A percentile compares a stretch with the other conserved stretches of the same genome.
These are phyloP conservation scores for Apiotrichum montevideense DNA, from an alignment of 1,284 basidiomycete species.

Conservation along the genomic window DNA sequence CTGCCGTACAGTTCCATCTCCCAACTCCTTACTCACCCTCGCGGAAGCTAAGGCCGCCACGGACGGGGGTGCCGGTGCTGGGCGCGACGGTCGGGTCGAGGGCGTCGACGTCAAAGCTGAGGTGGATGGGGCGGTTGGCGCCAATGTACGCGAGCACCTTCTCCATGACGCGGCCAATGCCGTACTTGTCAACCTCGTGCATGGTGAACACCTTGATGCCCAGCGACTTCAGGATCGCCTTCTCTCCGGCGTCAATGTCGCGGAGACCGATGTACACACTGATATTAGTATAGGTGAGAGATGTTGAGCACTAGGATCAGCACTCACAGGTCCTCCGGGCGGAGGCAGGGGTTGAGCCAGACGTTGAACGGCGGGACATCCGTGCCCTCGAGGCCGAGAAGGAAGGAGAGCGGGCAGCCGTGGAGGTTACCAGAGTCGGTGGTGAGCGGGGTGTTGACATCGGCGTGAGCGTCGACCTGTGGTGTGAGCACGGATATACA, in stretches of 20 bases:
- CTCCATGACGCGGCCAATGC: conserved; percentile 90
- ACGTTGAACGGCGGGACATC: conserved; percentile 55
- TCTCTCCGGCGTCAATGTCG: conserved; percentile 87
- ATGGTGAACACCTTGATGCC: conserved; percentile 93
- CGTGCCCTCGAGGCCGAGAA: conserved; percentile 63
- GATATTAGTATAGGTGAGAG: not conserved
- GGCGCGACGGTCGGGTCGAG: conserved; percentile 90
- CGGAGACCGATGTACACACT: conserved; percentile 83
- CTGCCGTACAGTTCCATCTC: conserved; percentile 12
- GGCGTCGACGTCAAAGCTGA: conserved; percentile 96
- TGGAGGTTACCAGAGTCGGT: conserved; percentile 93
- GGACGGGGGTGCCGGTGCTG: conserved; percentile 60
- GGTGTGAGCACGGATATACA: not conserved
- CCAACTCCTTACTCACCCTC: conserved; percentile 68
- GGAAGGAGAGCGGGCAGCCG: conserved; percentile 96
- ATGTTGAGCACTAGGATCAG: too few relatives aligned
- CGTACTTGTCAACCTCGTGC: conserved; percentile 97
- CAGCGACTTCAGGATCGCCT: conserved; percentile 75
- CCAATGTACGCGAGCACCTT: conserved; percentile 94
- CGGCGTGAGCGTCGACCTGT: conserved; percentile 75
- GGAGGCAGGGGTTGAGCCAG: conserved; percentile 74
- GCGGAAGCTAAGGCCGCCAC: conserved; percentile 92
- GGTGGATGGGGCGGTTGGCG: conserved; percentile 81
- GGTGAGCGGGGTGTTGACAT: conserved; percentile 86
- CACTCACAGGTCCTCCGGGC: conserved; percentile 53